Percentiles rank a stretch among this genome's conserved stretches.
Evolutionary conservation across 2,329 filamentous ascomycete species (phyloP).

Genomic region (Aspergillus versicolor): DNA sequence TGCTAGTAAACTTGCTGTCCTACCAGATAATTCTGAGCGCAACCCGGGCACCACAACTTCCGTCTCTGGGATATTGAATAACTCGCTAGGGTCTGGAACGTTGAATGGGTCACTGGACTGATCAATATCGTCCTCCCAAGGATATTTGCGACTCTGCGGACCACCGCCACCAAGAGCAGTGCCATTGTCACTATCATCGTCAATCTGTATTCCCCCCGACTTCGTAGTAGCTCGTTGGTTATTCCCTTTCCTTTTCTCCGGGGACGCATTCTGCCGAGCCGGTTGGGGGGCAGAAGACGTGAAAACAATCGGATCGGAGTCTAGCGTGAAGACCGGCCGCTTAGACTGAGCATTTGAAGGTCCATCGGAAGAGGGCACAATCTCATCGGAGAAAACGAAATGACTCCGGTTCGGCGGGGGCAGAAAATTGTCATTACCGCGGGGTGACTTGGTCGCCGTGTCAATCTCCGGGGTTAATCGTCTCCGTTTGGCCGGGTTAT

Average conservation of each 20-base stretch:
- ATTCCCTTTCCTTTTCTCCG: constrained; percentile 1
- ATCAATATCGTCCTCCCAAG: constrained; percentile 28
- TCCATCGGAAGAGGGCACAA: constrained; percentile 18
- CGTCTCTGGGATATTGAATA: constrained; percentile 15
- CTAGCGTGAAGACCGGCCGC: constrained; percentile 17
- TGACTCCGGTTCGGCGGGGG: constrained; percentile 14
- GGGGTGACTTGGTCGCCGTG: background rate
- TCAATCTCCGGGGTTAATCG: constrained; percentile 26
- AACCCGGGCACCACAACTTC: constrained; percentile 10
- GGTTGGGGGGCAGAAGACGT: constrained; percentile 41
- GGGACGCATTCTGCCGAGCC: background rate
- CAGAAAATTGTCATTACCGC: constrained; percentile 1
- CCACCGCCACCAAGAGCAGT: background rate
- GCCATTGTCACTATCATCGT: constrained; percentile 24
- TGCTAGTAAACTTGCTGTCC: constrained; percentile 42
- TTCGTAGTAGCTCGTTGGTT: constrained; percentile 26
- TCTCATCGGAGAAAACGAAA: constrained; percentile 32
- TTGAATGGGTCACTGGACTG: constrained; percentile 34
- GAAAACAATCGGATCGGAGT: constrained; percentile 44
- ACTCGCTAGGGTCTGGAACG: constrained; percentile 26
- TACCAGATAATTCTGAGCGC: constrained; percentile 35
- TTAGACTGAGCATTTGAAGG: constrained; percentile 10
- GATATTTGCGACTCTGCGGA: background rate
- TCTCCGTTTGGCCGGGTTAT: constrained; percentile 33
- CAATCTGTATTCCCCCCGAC: constrained; percentile 33